Evolutionary conservation across 106 monocot species (phyloP).

Genomic region (Acorus gramineus): DNA sequence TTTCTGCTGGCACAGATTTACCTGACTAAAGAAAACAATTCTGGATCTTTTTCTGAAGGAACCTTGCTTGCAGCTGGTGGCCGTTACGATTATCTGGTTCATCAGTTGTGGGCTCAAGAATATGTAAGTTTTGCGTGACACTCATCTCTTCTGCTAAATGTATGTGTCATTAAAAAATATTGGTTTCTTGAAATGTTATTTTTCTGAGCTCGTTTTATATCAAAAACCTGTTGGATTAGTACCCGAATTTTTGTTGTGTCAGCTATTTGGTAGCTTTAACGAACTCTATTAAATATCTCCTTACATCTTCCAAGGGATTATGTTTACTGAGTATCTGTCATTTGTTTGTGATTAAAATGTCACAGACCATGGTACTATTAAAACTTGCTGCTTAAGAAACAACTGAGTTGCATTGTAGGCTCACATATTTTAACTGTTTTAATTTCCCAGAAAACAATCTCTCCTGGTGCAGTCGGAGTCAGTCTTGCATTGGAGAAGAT

Average conservation of each 20-base stretch:
- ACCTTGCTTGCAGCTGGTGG: conserved; percentile 82
- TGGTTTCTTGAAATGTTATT: not conserved
- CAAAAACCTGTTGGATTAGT: no score
- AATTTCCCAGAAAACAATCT: conserved; percentile 46
- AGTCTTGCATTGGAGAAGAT: conserved; percentile 94
- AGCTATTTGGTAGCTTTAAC: no score
- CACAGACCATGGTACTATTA: no score
- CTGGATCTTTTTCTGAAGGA: conserved; percentile 34
- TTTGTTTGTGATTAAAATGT: no score
- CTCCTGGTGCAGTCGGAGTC: conserved; percentile 81
- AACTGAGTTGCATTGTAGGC: not conserved
- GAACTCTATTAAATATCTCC: no score
- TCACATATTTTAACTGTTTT: not conserved
- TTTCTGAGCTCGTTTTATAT: no score
- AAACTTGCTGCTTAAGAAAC: no score
- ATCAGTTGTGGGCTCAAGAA: conserved; percentile 54
- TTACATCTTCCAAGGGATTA: no score
- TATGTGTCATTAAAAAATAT: conserved; percentile 18
- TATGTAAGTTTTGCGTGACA: conserved; percentile 1
- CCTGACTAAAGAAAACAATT: conserved; percentile 37
- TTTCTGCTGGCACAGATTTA: conserved; percentile 47
- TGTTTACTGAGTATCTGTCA: no score
- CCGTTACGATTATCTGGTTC: conserved; percentile 71
- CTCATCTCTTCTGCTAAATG: not conserved
- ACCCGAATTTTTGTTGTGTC: no score